Base-by-base conservation (phyloP, 2,329 filamentous ascomycete species). In the Macrophomina phaseolina region DNA sequence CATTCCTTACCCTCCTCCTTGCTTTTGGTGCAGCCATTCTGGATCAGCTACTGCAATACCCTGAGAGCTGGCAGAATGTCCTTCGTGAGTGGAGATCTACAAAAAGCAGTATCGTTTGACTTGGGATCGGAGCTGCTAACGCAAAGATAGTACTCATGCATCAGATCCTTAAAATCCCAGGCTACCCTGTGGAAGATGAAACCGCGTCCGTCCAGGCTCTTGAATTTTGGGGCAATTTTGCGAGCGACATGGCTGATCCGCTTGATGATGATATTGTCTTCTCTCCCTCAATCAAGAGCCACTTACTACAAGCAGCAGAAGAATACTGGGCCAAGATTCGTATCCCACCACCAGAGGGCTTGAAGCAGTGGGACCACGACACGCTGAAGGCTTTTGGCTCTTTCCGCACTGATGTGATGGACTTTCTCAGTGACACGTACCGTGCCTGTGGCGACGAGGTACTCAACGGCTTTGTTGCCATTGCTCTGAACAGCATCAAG, bases 161-260 rank as follows among this genome's bases (percentile, higher is more conserved):
- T 68, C 87, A 88, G 4, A 83, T 95, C 5, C 81, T 94, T 30
- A 84, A 84, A 23, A 86, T 88, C 12, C 82, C 87, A 12, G 91
- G 91, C 1, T 85, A 87, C 71, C 87, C 90, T 1, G 86, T 86
- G 4, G 91, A 94, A 65, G 91, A 95, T 72, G 89, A 87, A 69
- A 87, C 93, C 11, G 93, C 92, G 65, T 86, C 91, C 0, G 86
- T 88, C 1, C 65, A 63, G 23, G 87, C 89, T 0, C 83, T 94
- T 14, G 91, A 95, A 72, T 94, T 95, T 75, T 95, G 92, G 92
- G 90, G 87, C 18, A 89, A 87, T 0, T 93, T 90, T 74, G 87
- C 91, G 5, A 91, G 93, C 77, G 86, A 87, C 12, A 83, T 81
- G 89, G 81, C 86, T 83, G 68, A 90, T 88, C 74, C 82, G 79